Conservation (phyloP, 83 land plant genomes). For the Isoetes engelmannii region DNA sequence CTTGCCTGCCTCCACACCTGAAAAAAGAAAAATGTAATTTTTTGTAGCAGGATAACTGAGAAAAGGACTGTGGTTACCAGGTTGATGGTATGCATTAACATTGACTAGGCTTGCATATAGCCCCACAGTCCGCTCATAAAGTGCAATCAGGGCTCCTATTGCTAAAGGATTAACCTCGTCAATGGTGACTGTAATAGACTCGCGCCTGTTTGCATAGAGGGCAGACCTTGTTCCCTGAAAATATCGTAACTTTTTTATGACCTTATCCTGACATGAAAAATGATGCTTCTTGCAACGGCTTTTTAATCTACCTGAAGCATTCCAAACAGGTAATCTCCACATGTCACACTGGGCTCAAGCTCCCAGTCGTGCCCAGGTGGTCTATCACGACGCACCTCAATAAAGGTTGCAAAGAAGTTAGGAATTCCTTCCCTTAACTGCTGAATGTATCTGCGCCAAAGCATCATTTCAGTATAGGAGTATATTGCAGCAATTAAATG, state of each 20-base stretch:
- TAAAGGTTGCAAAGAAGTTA: constrained; percentile 93
- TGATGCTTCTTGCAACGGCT: background rate
- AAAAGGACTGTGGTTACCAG: constrained; percentile 40
- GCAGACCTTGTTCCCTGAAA: constrained; percentile 90
- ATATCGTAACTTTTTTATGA: background rate
- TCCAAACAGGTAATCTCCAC: constrained; percentile 95
- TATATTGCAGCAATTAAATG: background rate
- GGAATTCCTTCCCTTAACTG: constrained; percentile 93
- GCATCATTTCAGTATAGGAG: background rate
- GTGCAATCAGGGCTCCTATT: constrained; percentile 79
- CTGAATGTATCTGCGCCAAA: constrained; percentile 68
- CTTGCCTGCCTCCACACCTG: constrained; percentile 98
- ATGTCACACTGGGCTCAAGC: constrained; percentile 96
- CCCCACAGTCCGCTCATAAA: constrained; percentile 95
- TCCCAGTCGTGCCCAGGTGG: constrained; percentile 99
- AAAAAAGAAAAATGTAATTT: background rate
- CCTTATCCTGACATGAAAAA: background rate
- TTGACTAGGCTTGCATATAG: constrained; percentile 84
- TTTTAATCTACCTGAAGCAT: constrained; percentile 67
- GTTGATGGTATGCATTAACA: constrained; percentile 96
- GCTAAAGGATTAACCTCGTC: constrained; percentile 82
- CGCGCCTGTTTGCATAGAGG: constrained; percentile 74
- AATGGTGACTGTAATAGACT: constrained; percentile 84
- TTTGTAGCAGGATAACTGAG: background rate
- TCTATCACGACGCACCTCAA: constrained; percentile 92